These are phyloP conservation scores for Pneumocystis sp. DNA, from an alignment of 1,139 yeast genomes.

Conservation along the genomic window DNA sequence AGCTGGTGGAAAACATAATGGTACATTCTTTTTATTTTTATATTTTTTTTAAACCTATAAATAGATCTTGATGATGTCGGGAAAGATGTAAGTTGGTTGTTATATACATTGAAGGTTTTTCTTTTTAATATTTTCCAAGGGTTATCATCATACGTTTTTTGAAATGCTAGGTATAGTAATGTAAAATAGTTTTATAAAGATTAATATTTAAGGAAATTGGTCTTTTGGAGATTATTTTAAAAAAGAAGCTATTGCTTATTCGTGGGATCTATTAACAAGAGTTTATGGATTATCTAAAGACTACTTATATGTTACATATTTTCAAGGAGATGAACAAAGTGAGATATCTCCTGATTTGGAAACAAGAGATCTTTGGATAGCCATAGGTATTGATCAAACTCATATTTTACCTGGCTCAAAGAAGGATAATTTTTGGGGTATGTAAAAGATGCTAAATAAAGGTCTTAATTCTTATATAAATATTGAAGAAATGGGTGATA, in stretches of 20 bases:
- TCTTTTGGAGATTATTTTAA: conserved; percentile 98
- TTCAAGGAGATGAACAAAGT: conserved; percentile 72
- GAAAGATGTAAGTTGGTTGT: conserved; percentile 38
- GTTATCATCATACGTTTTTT: conserved; percentile 89
- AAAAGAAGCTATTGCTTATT: conserved; percentile 71
- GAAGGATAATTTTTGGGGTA: conserved; percentile 93
- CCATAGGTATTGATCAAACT: conserved; percentile 76
- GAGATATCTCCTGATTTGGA: conserved; percentile 92
- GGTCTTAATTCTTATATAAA: neutral
- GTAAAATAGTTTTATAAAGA: neutral
- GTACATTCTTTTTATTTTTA: neutral
- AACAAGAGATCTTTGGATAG: conserved; percentile 75
- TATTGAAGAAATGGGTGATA: conserved; percentile 67
- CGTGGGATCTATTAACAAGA: conserved; percentile 81
- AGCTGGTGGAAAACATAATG: conserved; percentile 99
- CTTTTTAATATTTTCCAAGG: conserved; percentile 1
- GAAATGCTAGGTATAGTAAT: conserved; percentile 69
- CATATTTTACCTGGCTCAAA: conserved; percentile 86
- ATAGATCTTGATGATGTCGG: conserved; percentile 92
- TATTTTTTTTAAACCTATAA: conserved; percentile 1
- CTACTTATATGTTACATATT: conserved; percentile 84
- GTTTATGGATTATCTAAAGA: conserved; percentile 66
- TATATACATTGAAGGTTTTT: conserved; percentile 20
- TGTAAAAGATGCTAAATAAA: neutral
- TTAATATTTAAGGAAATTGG: conserved; percentile 44